phyloP scores from a whole-genome alignment of 768 basidiomycete genomes.

The Phaeotremella fagi region DNA sequence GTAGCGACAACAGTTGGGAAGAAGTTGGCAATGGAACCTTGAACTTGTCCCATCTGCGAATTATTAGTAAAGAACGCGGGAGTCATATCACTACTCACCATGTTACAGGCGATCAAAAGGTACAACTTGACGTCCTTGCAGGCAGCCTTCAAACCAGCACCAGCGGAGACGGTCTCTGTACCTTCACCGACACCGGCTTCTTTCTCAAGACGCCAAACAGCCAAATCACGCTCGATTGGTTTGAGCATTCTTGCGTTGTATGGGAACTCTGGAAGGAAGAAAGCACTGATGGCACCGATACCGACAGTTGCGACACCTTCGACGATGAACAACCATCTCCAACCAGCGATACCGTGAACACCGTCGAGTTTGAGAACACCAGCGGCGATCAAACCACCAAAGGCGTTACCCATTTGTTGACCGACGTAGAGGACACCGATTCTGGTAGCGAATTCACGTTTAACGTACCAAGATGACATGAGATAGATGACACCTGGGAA shows the following conservation, averaged over 20 bases:
- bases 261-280: background rate
- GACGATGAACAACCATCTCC: slow-evolving; percentile 44
- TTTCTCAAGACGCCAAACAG: background rate
- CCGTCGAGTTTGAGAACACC: slow-evolving; percentile 28
- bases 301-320: slow-evolving; percentile 54
- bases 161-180: background rate
- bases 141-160: slow-evolving; percentile 4
- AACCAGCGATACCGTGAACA: slow-evolving; percentile 35
- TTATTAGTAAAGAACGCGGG: no score
- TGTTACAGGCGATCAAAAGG: slow-evolving; percentile 13
- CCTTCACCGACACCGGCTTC: slow-evolving; percentile 1
- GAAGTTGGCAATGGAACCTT: slow-evolving; percentile 22
- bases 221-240: background rate
- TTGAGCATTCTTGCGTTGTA: background rate
- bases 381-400: slow-evolving; percentile 40
- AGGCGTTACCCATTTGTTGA: slow-evolving; percentile 41
- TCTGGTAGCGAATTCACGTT: slow-evolving; percentile 31
- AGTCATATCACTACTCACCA: no score
- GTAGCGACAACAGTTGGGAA: slow-evolving; percentile 26
- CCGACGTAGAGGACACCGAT: slow-evolving; percentile 34
- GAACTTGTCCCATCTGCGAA: slow-evolving; percentile 19
- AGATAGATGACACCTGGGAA: slow-evolving; percentile 41
- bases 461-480: slow-evolving; percentile 34
- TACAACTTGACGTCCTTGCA: slow-evolving; percentile 20
- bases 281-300: background rate